Evolutionary conservation across 2,329 filamentous ascomycete genomes (phyloP).

Genomic region (Cladosporium sp.): DNA sequence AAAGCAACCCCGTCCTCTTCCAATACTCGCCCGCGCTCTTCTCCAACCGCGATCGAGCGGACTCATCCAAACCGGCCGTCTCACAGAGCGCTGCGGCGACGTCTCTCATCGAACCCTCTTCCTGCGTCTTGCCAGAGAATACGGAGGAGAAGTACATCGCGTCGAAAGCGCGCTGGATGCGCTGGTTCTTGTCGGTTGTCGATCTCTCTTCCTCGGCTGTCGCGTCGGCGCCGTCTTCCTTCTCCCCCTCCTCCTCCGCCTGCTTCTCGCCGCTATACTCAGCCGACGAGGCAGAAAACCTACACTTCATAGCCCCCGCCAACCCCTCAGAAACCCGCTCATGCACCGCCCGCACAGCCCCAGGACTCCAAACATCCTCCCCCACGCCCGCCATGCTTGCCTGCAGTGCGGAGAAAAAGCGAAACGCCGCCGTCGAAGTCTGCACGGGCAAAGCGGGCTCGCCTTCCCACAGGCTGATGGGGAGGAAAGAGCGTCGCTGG

Average conservation of each 20-base stretch:
- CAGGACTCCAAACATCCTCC: conserved; percentile 74
- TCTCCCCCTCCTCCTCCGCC: conserved; percentile 12
- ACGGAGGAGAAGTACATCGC: conserved; percentile 35
- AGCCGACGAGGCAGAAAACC: conserved; percentile 9
- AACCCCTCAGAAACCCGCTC: conserved; percentile 50
- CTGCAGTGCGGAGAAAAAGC: conserved; percentile 63
- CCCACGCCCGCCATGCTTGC: conserved; percentile 66
- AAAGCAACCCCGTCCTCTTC: conserved; percentile 76
- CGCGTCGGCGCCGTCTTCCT: no score
- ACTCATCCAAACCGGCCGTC: conserved; percentile 36
- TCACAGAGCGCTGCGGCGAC: not conserved
- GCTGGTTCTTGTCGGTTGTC: conserved; percentile 4
- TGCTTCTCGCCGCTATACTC: conserved; percentile 12
- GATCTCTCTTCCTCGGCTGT: conserved; percentile 13
- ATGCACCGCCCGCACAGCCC: conserved; percentile 63
- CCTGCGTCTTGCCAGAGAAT: not conserved
- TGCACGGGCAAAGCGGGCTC: conserved; percentile 67
- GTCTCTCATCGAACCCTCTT: not conserved
- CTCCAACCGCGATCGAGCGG: conserved; percentile 50
- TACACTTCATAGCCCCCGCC: conserved; percentile 38
- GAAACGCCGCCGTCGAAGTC: conserved; percentile 71
- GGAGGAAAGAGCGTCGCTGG: conserved; percentile 44
- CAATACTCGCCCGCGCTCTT: conserved; percentile 73
- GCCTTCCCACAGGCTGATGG: conserved; percentile 75
- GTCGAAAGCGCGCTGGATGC: conserved; percentile 42